phyloP scores from a whole-genome alignment of 108 stramenopile genomes.

The Skeletonema potamos region DNA sequence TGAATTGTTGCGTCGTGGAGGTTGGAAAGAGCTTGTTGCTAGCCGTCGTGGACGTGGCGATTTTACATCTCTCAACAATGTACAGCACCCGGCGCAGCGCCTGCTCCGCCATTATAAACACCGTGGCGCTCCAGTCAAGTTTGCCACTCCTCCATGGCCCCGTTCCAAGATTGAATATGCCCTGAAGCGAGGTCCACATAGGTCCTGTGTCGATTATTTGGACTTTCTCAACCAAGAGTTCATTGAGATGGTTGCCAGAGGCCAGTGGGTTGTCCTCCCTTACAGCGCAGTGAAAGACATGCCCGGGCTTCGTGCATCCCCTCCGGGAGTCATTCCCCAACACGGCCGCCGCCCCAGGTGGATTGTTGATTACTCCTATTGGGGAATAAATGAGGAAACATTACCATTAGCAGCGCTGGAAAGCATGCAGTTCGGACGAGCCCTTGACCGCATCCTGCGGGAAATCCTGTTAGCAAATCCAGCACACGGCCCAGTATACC shows the following conservation, averaged over 20 bases:
- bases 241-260: constrained; percentile 16
- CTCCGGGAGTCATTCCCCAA: constrained; percentile 14
- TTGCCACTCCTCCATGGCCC: constrained; percentile 22
- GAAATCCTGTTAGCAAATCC: constrained; percentile 11
- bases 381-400: constrained; percentile 24
- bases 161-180: background rate
- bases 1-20: too few relatives aligned
- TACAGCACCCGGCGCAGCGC: constrained; percentile 22
- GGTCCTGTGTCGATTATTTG: background rate
- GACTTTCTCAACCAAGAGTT: constrained; percentile 10
- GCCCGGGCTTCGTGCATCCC: background rate
- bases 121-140: constrained; percentile 11
- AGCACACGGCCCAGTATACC: constrained; percentile 4
- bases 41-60: too few relatives aligned
- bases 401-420: constrained; percentile 20
- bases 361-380: constrained; percentile 29
- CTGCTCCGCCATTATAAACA: constrained; percentile 6
- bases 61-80: background rate
- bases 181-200: constrained; percentile 12
- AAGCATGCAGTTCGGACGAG: constrained; percentile 45
- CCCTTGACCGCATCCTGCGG: constrained; percentile 23
- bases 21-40: too few relatives aligned
- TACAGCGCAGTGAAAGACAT: background rate
- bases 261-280: constrained; percentile 3
- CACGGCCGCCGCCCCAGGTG: constrained; percentile 12